Base-by-base conservation (phyloP, 768 basidiomycete genomes). In the Chalciporus pseudorubinellus region DNA sequence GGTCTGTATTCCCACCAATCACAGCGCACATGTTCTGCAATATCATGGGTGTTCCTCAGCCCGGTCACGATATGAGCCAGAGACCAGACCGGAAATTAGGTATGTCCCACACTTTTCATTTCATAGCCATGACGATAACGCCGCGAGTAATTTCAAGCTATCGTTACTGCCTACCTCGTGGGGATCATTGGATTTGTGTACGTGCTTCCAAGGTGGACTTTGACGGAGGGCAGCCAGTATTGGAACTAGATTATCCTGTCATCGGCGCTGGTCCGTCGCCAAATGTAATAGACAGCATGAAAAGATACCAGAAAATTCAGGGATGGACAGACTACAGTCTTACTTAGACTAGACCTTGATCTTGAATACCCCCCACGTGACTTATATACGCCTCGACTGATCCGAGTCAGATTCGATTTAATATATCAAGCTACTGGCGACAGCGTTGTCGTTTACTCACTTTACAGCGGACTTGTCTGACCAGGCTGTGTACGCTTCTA, bases 11-110 rank as follows among this genome's bases (percentile, higher is more conserved):
- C 26, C 87, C 93, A 1, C 76, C 94, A 2, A 77, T 94, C 48
- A 69, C 79, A 9, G 83, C 92, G 0, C 97, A 99, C 64, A 71
- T 88, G 1, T 95, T 93, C 64, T 98, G 97, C 75, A 99, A 99
- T 64, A 67, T 89, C 44, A 95, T 98, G 91, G 95, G 95, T 1
- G 61, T 98, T 24, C 97, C 95, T 3, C 77, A 84, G 46, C 77
- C 87, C 21, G 62, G 56, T 0, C 68, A 72, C 26, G 91, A 93
- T 51, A 60, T 89, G 31, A 59, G 60, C 36, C 66, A 70, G 48
- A 83, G 79, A 59, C 84, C 84, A 0, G 61, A 70, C 20, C 72
- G 74, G 52, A 82, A 77, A 65, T 70, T 60, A 58, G 60, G 87
- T 87, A 49, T 58, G 83, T 70, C 44, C 2, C 52, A 49, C 16